These are phyloP conservation scores for Amanita brunnescens DNA, from an alignment of 768 basidiomycete genomes.

Conservation along the genomic window DNA sequence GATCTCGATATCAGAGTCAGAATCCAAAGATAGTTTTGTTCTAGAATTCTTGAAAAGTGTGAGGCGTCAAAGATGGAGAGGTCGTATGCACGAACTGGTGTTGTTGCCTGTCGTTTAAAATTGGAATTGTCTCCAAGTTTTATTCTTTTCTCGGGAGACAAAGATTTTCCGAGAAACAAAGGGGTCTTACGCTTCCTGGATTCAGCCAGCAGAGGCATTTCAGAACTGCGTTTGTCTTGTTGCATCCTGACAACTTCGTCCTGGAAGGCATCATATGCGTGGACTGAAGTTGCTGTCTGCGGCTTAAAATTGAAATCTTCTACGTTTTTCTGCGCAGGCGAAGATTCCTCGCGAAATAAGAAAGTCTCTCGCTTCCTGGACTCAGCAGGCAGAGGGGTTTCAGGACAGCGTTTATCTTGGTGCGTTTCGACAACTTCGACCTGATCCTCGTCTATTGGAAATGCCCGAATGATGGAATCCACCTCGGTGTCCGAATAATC, in stretches of 20 bases:
- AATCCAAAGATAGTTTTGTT: not conserved
- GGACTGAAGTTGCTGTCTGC: not conserved
- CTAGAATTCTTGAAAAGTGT: not conserved
- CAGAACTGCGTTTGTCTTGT: not conserved
- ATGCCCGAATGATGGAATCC: constrained; percentile 15
- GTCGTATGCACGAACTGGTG: not conserved
- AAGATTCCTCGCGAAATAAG: not conserved
- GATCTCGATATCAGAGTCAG: not conserved
- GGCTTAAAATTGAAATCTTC: not conserved
- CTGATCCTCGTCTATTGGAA: constrained; percentile 11
- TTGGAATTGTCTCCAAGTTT: not conserved
- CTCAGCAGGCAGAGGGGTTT: not conserved
- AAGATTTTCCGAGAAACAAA: not conserved
- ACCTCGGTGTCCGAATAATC: constrained; percentile 31
- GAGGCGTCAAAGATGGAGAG: not conserved
- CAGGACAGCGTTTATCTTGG: not conserved
- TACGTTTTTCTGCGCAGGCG: not conserved
- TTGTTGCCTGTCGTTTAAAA: not conserved
- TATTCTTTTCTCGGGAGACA: not conserved
- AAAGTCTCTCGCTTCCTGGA: constrained; percentile 4
- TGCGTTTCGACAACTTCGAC: not conserved
- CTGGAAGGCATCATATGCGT: not conserved
- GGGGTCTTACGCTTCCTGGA: constrained; percentile 5
- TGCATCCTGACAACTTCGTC: too few relatives aligned
- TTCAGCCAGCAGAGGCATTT: not conserved